Base-by-base conservation (phyloP, 2,329 filamentous ascomycete species). In the Chaetomium sp. region DNA sequence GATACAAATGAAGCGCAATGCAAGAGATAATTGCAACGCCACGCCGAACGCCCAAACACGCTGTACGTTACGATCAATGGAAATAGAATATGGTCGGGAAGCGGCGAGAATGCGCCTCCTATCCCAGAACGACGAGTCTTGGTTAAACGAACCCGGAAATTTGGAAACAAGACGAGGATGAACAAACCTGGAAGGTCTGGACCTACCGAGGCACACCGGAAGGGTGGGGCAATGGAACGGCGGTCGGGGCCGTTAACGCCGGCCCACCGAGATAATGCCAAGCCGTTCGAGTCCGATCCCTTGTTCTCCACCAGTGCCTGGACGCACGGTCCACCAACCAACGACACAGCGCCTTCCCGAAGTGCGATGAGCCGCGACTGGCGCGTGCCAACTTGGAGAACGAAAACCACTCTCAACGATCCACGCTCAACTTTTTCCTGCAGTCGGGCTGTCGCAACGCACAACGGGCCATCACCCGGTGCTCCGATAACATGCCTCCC, bases 401-500 rank as follows among this genome's bases (percentile, higher is more conserved):
- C 56, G 40, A 48, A 51, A 38, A 38, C 46, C 46, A 35, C 36
- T 72, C 32, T 37, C 41, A 35, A 10, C 38, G 34, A 11, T 36
- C 37, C 37, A 54, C 75, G 69, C 52, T 12, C 49, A 11, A 11
- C 52, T 33, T 40, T 51, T 33, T 48, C 55, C 47, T 6, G 55
- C 56, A 36, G 14, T 43, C 27, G 48, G 44, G 12, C 47, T 55
- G 43, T 40, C 53, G 7, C 48, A 53, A 53, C 51, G 72, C 66
- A 63, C 71, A 27, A 67, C 65, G 68, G 68, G 53, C 56, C 14
- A 48, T 41, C 48, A 37, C 49, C 41, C 44, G 57, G 53, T 43
- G 53, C 8, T 42, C 50, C 44, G 52, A 55, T 66, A 68, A 67
- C 60, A 67, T 72, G 68, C 71, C 72, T 65, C 66, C 71, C 59